Percentiles rank a stretch among this genome's conserved stretches.
phyloP scores from a whole-genome alignment of 129 eudicot genomes.

The Flaveria bidentis region DNA sequence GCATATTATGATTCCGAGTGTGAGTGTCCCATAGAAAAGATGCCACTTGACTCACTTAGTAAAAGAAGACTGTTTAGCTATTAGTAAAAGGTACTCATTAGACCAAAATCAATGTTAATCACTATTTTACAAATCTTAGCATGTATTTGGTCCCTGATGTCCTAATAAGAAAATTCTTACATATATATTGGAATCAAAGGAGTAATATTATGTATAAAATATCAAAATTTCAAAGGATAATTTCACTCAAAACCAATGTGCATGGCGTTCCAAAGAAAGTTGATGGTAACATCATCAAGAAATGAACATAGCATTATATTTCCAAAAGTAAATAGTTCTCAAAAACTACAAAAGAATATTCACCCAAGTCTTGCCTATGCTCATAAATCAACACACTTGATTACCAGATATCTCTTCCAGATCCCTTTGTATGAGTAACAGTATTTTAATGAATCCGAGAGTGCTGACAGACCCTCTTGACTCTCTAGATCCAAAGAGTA shows the following conservation, averaged over 20 bases:
- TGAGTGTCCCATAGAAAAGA: neutral
- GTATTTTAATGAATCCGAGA: neutral
- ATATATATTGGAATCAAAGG: neutral
- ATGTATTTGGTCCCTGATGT: neutral
- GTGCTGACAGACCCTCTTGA: neutral
- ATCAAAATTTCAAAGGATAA: neutral
- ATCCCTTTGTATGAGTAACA: neutral
- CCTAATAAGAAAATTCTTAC: neutral
- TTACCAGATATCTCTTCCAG: neutral
- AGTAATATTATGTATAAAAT: neutral
- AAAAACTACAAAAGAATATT: neutral
- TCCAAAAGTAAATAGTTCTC: neutral
- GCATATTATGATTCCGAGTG: neutral
- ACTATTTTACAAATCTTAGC: neutral
- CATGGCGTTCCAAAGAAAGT: neutral
- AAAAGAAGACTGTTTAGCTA: neutral
- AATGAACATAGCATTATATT: neutral
- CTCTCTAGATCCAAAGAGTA: neutral
- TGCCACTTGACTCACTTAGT: slow-evolving; percentile 1
- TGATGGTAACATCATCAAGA: neutral
- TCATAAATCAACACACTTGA: slow-evolving; percentile 5
- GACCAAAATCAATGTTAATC: slow-evolving; percentile 6
- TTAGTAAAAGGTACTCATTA: neutral
- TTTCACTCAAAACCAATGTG: neutral
- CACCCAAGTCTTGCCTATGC: neutral